Evolutionary conservation across 306 rosid genomes (phyloP), one percentile per base, ranked within the genome.

Genomic region (Glycine soja): DNA sequence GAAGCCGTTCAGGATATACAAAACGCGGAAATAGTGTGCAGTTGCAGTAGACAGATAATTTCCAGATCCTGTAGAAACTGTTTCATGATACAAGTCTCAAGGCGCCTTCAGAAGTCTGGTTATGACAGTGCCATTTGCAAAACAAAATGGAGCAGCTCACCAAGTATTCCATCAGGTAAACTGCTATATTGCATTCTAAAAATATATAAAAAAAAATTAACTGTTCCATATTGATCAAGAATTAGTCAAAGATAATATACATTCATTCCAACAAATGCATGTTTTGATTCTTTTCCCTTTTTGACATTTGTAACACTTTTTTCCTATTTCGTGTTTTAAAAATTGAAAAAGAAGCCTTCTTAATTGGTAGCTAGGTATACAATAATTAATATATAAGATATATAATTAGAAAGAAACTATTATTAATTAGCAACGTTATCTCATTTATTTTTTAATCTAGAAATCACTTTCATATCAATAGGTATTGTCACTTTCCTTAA

Each of bases 141-240:
- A 79, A 88, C 98, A 0, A 92, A 89, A 67, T 94, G 98, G 98
- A 90, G 68, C 70, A 88, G 64, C 11, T 89, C 92, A 10, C 86
- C 83, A 6, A 77, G 79, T 34, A 65, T 92, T 74, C 91, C 95
- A 51, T 82, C 98, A 75, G 98, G 98, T 94, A 75, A 65, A 71
- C 45, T 10, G 4, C 30, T 24, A 24, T 24, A 24, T 24, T 24
- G 30, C 30, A 24, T 24, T 24, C 30, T 24, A 24, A 24, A 24
- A 24, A 24, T 24, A 24, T 24, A 24, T 24, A 1, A 24, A 24
- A 5, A 38, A 38, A 4, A 38, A 4, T 0, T 38, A 38, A 38
- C 43, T 38, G 43, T 38, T 38, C 43, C 43, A 38, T 38, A 38
- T 38, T n/a, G n/a, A n/a, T 38, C 43, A 38, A 5, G 43, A 38